These are phyloP conservation scores for Pleurotus citrinopileatus DNA, from an alignment of 768 basidiomycete species.

Conservation along the genomic window DNA sequence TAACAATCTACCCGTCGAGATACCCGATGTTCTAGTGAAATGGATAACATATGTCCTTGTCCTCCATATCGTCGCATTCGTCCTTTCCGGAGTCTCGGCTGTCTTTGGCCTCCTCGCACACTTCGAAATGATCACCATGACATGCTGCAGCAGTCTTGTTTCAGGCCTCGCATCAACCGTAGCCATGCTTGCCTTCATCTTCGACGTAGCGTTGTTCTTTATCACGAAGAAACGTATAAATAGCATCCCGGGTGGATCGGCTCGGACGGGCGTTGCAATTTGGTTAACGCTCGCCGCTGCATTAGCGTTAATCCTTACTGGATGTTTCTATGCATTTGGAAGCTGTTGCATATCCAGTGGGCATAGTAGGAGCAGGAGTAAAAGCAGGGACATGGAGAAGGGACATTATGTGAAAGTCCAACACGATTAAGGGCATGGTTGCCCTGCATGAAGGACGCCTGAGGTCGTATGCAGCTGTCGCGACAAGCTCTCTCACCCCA, in stretches of 20 bases:
- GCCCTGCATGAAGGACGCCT: too few species aligned
- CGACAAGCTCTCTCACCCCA: too few species aligned
- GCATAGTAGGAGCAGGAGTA: not conserved
- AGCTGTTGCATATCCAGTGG: constrained; percentile 72
- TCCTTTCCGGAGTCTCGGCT: constrained; percentile 63
- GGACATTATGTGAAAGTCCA: not conserved
- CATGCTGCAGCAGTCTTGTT: constrained; percentile 76
- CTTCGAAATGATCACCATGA: constrained; percentile 82
- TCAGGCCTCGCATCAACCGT: constrained; percentile 79
- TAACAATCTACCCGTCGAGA: constrained; percentile 59
- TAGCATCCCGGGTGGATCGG: constrained; percentile 55
- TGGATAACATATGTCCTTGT: constrained; percentile 95
- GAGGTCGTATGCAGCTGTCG: too few species aligned
- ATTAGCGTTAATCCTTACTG: constrained; percentile 83
- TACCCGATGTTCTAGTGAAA: constrained; percentile 83
- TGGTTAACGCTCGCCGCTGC: constrained; percentile 91
- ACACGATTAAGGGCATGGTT: not conserved
- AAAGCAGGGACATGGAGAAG: not conserved
- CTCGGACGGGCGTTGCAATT: constrained; percentile 84
- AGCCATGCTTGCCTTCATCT: constrained; percentile 84
- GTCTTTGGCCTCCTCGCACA: constrained; percentile 88
- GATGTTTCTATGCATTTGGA: constrained; percentile 84
- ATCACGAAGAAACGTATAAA: constrained; percentile 85
- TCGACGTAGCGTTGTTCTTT: constrained; percentile 91
- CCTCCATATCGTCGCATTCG: constrained; percentile 87